A percentile compares a stretch with the other conserved stretches of the same genome.
These are phyloP conservation scores for Fusarium palustre DNA, from an alignment of 2,329 filamentous ascomycete species.

Conservation along the genomic window DNA sequence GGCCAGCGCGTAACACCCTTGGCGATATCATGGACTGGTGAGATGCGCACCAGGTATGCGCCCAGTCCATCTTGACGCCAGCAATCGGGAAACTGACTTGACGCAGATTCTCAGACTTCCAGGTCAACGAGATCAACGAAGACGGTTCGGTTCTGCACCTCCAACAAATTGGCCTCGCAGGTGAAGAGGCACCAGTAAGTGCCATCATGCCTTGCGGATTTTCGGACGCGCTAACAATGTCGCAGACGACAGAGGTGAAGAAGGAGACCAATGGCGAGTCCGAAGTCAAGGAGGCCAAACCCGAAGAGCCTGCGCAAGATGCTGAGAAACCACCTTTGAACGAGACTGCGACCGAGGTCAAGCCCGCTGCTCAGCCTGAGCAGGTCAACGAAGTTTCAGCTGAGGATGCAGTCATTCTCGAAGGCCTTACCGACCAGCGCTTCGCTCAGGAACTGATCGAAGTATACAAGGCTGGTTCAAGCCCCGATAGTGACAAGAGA, in stretches of 20 bases:
- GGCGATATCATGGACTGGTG: conserved; percentile 54
- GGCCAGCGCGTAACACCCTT: conserved; percentile 56
- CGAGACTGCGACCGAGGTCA: conserved; percentile 32
- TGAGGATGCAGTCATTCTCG: conserved; percentile 53
- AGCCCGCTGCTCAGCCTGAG: conserved; percentile 37
- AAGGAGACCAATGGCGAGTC: conserved; percentile 26
- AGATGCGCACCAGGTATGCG: conserved; percentile 54
- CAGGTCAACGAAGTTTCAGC: conserved; percentile 47
- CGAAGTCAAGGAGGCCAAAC: conserved; percentile 24
- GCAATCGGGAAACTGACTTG: conserved; percentile 30
- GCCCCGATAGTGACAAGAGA: conserved; percentile 45
- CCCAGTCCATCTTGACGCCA: neutral
- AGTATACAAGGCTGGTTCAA: conserved; percentile 55
- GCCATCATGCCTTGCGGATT: neutral
- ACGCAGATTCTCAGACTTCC: conserved; percentile 84
- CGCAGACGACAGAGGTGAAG: conserved; percentile 31
- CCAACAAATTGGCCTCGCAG: conserved; percentile 56
- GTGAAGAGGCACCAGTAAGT: conserved; percentile 35
- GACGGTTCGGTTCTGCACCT: conserved; percentile 83
- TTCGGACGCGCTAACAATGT: conserved; percentile 21
- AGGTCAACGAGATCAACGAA: conserved; percentile 88
- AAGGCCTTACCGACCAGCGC: conserved; percentile 54
- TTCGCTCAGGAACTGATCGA: conserved; percentile 57
- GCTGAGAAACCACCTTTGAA: conserved; percentile 32
- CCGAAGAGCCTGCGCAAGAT: conserved; percentile 26